Percentiles rank a stretch among this genome's conserved stretches.
These are phyloP conservation scores for Crithidia brevicula DNA, from an alignment of 208 protist genomes.

Conservation along the genomic window DNA sequence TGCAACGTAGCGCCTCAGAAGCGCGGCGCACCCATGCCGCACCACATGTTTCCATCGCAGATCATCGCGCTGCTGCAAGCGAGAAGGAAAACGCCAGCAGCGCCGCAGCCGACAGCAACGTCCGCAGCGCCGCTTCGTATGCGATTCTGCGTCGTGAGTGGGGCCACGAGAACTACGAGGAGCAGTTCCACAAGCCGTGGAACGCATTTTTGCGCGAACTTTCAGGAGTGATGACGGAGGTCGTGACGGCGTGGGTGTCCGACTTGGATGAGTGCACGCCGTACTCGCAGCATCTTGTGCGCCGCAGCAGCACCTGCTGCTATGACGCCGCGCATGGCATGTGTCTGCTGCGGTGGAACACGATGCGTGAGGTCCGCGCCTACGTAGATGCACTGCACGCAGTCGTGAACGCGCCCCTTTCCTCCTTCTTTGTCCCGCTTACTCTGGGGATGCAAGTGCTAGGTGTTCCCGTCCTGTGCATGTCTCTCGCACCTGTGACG, in stretches of 20 bases:
- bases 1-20: no score
- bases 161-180: constrained; percentile 52
- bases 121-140: constrained; percentile 34
- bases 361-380: constrained; percentile 40
- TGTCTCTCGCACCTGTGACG: constrained; percentile 44
- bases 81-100: neutral
- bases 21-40: neutral
- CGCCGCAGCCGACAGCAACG: neutral
- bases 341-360: constrained; percentile 52
- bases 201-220: constrained; percentile 42
- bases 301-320: constrained; percentile 42
- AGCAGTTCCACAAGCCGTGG: constrained; percentile 49
- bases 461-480: constrained; percentile 46
- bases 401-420: constrained; percentile 52
- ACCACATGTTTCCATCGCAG: neutral
- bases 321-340: constrained; percentile 47
- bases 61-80: neutral
- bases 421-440: constrained; percentile 46
- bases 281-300: constrained; percentile 28
- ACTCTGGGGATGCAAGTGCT: constrained; percentile 54
- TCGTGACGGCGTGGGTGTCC: constrained; percentile 46
- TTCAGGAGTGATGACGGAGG: constrained; percentile 32
- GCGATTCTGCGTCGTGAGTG: constrained; percentile 47
- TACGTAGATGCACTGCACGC: constrained; percentile 49
- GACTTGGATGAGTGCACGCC: constrained; percentile 34